Percentiles rank a stretch among this genome's conserved stretches.
phyloP scores from a whole-genome alignment of 2,329 filamentous ascomycete species.

The Ophiostoma sp. region DNA sequence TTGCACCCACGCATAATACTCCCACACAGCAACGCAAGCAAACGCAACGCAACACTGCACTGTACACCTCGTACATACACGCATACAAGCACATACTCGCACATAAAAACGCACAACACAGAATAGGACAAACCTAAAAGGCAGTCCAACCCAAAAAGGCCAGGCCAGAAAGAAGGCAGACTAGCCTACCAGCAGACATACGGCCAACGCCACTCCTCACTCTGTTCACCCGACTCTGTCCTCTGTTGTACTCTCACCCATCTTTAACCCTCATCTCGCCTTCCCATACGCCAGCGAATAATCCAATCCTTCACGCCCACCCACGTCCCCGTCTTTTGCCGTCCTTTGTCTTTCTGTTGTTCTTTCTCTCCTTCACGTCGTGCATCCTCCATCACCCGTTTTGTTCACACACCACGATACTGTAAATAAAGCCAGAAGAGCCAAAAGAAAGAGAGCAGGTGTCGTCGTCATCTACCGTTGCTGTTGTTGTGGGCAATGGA shows the following conservation, averaged over 20 bases:
- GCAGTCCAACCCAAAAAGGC: not conserved
- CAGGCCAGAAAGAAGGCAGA: not conserved
- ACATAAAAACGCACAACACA: not conserved
- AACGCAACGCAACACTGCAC: slow-evolving; percentile 2
- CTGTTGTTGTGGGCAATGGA: slow-evolving; percentile 5
- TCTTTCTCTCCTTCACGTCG: not conserved
- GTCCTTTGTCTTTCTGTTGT: not conserved
- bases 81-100: not conserved
- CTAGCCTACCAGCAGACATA: not conserved
- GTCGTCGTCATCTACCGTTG: not conserved
- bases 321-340: not conserved
- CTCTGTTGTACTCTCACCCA: not conserved
- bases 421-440: not conserved
- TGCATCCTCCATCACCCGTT: not conserved
- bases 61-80: slow-evolving; percentile 5
- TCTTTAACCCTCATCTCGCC: not conserved
- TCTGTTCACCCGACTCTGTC: not conserved
- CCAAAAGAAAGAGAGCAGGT: not conserved
- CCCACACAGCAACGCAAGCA: not conserved
- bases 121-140: not conserved
- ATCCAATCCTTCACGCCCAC: not conserved
- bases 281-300: not conserved
- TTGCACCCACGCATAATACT: not conserved
- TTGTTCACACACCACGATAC: slow-evolving; percentile 11
- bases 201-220: not conserved